phyloP scores from a whole-genome alignment of 768 basidiomycete genomes.

The Mycena albidolilacea region DNA sequence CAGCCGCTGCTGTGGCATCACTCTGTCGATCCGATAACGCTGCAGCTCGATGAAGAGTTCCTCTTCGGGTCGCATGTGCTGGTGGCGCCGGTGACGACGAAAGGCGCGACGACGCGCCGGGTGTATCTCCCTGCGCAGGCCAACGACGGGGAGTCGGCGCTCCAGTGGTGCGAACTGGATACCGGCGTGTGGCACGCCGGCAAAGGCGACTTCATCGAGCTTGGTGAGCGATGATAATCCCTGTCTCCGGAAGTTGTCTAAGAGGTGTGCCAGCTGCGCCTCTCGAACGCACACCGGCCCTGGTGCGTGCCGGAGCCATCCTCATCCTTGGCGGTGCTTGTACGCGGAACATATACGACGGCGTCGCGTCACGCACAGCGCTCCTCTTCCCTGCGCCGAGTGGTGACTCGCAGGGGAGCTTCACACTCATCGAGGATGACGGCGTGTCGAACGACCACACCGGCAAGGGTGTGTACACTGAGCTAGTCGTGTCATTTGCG shows the following conservation, averaged over 20 bases:
- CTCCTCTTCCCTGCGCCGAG: constrained; percentile 36
- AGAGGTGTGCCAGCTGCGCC: constrained; percentile 23
- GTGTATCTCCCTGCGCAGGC: constrained; percentile 37
- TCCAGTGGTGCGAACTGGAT: constrained; percentile 40
- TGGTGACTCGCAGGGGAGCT: constrained; percentile 31
- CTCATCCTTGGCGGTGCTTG: constrained; percentile 36
- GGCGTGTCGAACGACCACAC: constrained; percentile 39
- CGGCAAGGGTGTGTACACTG: constrained; percentile 30
- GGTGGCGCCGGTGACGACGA: constrained; percentile 38
- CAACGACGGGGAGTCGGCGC: constrained; percentile 33
- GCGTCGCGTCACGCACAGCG: constrained; percentile 36
- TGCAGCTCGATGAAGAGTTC: constrained; percentile 39
- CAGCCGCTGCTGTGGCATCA: constrained; percentile 41
- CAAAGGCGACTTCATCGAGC: constrained; percentile 33
- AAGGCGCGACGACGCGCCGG: constrained; percentile 37
- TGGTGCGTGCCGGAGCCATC: constrained; percentile 33
- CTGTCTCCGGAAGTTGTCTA: background rate
- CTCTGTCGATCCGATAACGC: constrained; percentile 36
- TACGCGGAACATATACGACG: constrained; percentile 39
- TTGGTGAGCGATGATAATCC: constrained; percentile 16
- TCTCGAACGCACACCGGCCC: constrained; percentile 32
- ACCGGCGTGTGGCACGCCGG: constrained; percentile 40
- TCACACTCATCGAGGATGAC: constrained; percentile 40
- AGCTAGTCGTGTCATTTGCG: constrained; percentile 35
- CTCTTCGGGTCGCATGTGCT: constrained; percentile 41